Conservation (phyloP, 306 rosid species). For the Bauhinia variegata region DNA sequence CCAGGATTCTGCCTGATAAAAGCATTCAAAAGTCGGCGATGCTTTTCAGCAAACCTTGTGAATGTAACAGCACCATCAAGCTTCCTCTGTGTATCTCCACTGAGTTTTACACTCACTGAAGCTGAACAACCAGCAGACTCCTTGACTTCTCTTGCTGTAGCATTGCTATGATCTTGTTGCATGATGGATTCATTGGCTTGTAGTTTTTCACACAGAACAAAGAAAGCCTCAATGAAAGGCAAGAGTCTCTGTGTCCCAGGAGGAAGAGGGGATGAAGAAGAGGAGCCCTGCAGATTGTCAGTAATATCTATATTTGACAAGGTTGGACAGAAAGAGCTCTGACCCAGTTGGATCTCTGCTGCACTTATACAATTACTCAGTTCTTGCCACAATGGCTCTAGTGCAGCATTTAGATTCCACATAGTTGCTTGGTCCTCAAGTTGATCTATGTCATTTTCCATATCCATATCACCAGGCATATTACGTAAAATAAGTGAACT, state of each 20-base stretch:
- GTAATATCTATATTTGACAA: constrained; percentile 60
- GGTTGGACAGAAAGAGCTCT: constrained; percentile 61
- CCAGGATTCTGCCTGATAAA: constrained; percentile 95
- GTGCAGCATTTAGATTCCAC: constrained; percentile 84
- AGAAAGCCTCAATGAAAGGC: constrained; percentile 96
- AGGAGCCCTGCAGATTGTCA: constrained; percentile 77
- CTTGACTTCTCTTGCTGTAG: constrained; percentile 92
- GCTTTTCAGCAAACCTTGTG: constrained; percentile 95
- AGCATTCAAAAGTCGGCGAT: constrained; percentile 92
- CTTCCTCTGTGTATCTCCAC: constrained; percentile 69
- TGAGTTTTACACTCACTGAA: constrained; percentile 41
- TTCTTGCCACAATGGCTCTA: constrained; percentile 96
- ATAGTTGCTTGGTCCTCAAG: constrained; percentile 80
- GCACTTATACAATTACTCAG: constrained; percentile 92
- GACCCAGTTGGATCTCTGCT: constrained; percentile 85
- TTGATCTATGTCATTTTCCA: constrained; percentile 56
- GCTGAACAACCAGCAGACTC: constrained; percentile 77
- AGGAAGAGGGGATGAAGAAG: constrained; percentile 94
- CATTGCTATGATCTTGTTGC: constrained; percentile 68
- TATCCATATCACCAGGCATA: constrained; percentile 49
- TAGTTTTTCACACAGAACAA: constrained; percentile 93
- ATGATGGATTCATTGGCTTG: constrained; percentile 70
- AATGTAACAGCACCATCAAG: constrained; percentile 78
- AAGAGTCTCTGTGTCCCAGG: constrained; percentile 96
- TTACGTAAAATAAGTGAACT: constrained; percentile 68